Percentiles rank a stretch among this genome's conserved stretches.
phyloP scores from a whole-genome alignment of 2,329 filamentous ascomycete genomes.

The Thermochaetoides dissita region DNA sequence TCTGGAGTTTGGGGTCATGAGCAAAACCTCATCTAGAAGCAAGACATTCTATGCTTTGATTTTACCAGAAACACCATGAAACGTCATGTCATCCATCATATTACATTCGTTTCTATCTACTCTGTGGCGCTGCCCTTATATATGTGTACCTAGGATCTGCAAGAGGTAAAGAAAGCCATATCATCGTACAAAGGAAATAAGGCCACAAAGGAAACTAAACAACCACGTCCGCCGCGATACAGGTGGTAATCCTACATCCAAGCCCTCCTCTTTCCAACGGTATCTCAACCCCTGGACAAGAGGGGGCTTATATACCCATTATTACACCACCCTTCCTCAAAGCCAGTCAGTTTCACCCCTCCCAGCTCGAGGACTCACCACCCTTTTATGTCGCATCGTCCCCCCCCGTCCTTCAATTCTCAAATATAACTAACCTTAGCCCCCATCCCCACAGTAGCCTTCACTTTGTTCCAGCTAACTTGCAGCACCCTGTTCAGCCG shows the following conservation, averaged over 20 bases:
- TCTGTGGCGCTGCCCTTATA: neutral
- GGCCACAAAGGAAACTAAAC: slow-evolving; percentile 5
- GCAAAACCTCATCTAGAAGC: too few species aligned
- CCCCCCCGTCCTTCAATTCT: slow-evolving; percentile 10
- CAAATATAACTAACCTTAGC: slow-evolving; percentile 95
- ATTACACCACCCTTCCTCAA: neutral
- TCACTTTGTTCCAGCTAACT: slow-evolving; percentile 66
- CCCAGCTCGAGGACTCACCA: too few species aligned
- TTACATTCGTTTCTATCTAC: neutral
- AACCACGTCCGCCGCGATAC: too few species aligned
- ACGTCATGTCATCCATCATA: slow-evolving; percentile 1
- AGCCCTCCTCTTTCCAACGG: neutral
- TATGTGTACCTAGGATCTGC: neutral
- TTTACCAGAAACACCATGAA: neutral
- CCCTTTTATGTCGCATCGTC: too few species aligned
- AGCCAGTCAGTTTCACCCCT: too few species aligned
- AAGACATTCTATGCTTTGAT: too few species aligned
- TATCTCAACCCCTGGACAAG: too few species aligned
- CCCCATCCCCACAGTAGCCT: slow-evolving; percentile 82
- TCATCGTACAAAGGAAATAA: slow-evolving; percentile 7
- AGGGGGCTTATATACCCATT: neutral
- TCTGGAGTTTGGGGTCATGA: too few species aligned
- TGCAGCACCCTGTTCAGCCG: slow-evolving; percentile 55
- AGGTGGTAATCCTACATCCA: too few species aligned
- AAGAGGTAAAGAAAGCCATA: slow-evolving; percentile 1